phyloP scores from a whole-genome alignment of 495 filamentous ascomycete genomes.

The Aspergillus affinis region DNA sequence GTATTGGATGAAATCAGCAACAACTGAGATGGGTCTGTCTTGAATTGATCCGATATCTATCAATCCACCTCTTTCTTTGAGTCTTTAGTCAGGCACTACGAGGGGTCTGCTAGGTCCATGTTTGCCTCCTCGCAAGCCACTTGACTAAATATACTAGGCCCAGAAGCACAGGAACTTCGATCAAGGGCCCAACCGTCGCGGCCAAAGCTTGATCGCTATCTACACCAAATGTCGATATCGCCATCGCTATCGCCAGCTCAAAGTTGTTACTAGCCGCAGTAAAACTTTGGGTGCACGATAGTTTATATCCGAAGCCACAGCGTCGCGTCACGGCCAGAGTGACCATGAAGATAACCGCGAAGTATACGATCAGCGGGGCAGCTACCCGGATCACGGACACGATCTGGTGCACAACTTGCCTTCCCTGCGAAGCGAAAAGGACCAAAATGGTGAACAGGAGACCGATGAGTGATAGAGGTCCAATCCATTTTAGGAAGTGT shows the following conservation, averaged over 20 bases:
- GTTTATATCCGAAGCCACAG: constrained; percentile 70
- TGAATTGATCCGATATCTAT: neutral
- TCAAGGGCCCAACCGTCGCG: constrained; percentile 85
- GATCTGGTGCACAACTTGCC: constrained; percentile 78
- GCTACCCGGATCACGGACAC: constrained; percentile 77
- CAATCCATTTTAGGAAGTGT: constrained; percentile 65
- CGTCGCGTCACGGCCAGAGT: constrained; percentile 59
- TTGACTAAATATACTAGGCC: constrained; percentile 77
- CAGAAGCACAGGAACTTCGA: constrained; percentile 87
- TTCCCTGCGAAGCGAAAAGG: constrained; percentile 79
- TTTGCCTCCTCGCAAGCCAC: constrained; percentile 44
- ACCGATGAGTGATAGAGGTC: constrained; percentile 78
- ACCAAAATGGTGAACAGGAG: constrained; percentile 85
- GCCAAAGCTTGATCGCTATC: constrained; percentile 82
- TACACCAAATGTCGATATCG: constrained; percentile 78
- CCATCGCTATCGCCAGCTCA: constrained; percentile 90
- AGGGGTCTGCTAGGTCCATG: constrained; percentile 13
- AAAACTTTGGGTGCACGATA: constrained; percentile 81
- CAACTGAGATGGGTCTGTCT: constrained; percentile 18
- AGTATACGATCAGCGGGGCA: constrained; percentile 80
- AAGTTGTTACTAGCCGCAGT: constrained; percentile 97
- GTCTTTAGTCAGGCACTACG: neutral
- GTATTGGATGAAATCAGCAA: constrained; percentile 47
- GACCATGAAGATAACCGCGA: constrained; percentile 66
- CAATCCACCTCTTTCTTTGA: neutral